These are phyloP conservation scores for Polyplosphaeria fusca DNA, from an alignment of 495 filamentous ascomycete species.

Conservation along the genomic window DNA sequence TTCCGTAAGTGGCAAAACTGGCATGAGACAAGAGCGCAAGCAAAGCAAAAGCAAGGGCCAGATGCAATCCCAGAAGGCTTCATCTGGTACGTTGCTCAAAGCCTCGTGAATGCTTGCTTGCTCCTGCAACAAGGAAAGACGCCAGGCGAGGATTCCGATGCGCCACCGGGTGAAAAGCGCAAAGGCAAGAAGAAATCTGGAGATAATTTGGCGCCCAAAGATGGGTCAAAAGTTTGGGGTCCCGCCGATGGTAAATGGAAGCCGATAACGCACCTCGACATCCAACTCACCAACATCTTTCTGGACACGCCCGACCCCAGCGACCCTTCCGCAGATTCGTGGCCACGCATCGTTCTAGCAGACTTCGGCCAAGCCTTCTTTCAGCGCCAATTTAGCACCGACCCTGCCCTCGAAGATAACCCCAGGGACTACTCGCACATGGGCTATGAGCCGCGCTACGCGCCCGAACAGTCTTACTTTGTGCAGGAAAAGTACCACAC, in stretches of 20 bases:
- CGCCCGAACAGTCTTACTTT: background rate
- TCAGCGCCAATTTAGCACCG: background rate
- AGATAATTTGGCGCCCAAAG: background rate
- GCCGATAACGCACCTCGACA: background rate
- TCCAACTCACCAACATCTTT: background rate
- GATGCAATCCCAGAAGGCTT: background rate
- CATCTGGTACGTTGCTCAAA: background rate
- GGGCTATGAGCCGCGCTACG: too few species aligned
- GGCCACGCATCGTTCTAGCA: background rate
- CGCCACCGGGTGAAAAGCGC: background rate
- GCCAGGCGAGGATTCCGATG: background rate
- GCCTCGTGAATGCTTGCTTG: background rate
- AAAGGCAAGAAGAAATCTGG: background rate
- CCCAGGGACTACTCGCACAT: background rate
- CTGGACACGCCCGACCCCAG: background rate
- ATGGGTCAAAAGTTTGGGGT: background rate
- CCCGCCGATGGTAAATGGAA: background rate
- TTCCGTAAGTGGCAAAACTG: background rate
- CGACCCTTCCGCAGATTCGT: background rate
- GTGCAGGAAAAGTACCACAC: background rate
- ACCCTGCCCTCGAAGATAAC: background rate
- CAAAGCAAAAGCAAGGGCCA: background rate
- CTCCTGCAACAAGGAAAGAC: background rate
- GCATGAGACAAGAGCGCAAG: background rate
- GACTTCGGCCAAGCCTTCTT: background rate